Evolutionary conservation across 2,329 filamentous ascomycete species (phyloP).

Genomic region (Alternaria angustiovoidea): DNA sequence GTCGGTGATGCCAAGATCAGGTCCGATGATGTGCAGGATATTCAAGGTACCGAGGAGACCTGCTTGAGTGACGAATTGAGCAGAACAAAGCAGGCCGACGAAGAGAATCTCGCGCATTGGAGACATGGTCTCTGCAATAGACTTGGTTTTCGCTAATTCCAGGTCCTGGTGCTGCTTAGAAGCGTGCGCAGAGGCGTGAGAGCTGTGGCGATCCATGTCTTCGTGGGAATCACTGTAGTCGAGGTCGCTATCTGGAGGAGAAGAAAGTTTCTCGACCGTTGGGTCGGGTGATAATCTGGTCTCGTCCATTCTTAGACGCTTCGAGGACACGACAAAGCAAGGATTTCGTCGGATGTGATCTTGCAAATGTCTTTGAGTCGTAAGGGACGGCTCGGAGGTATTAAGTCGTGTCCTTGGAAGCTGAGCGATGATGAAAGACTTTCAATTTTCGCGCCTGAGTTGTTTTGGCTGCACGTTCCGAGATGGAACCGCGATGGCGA

Average conservation of each 20-base stretch:
- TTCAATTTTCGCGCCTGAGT: neutral
- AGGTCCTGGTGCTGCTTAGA: slow-evolving; percentile 9
- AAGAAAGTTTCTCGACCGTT: neutral
- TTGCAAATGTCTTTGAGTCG: neutral
- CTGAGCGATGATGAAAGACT: neutral
- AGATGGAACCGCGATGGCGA: slow-evolving; percentile 1
- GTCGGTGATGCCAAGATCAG: slow-evolving; percentile 50
- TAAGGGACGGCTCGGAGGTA: neutral
- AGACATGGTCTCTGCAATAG: slow-evolving; percentile 33
- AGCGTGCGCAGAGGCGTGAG: neutral
- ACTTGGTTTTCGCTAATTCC: slow-evolving; percentile 30
- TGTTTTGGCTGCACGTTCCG: neutral
- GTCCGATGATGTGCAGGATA: slow-evolving; percentile 55
- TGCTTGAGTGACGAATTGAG: slow-evolving; percentile 53
- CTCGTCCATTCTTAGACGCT: neutral
- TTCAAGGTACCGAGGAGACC: slow-evolving; percentile 49
- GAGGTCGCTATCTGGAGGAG: neutral
- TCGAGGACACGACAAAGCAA: neutral
- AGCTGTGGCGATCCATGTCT: neutral
- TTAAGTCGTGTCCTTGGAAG: neutral
- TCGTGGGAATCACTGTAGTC: neutral
- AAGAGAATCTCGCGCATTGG: slow-evolving; percentile 37
- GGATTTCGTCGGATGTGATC: neutral
- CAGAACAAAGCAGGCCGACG: slow-evolving; percentile 36
- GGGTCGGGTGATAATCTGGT: neutral